Conservation (phyloP, 257 asterid species). For the Solanum sparsipilum region DNA sequence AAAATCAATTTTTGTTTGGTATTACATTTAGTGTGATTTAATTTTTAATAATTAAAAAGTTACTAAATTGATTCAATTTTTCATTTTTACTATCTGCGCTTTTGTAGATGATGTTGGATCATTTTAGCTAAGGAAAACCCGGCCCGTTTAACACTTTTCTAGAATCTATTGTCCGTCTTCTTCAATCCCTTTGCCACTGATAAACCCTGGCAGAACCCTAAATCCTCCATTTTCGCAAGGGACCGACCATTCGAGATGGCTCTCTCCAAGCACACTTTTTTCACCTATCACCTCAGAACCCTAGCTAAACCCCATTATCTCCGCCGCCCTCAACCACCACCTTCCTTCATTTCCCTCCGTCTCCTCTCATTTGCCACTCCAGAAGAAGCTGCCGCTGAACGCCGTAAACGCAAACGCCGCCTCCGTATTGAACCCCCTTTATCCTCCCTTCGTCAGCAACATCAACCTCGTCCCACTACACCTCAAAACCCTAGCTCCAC, state of each 20-base stretch:
- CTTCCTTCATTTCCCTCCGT: constrained; percentile 34
- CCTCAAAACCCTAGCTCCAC: constrained; percentile 18
- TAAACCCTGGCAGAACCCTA: constrained; percentile 9
- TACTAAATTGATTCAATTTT: too few species aligned
- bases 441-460: constrained; percentile 58
- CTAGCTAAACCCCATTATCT: constrained; percentile 22
- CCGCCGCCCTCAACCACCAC: constrained; percentile 25
- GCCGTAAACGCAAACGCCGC: constrained; percentile 82
- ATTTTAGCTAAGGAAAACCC: not conserved
- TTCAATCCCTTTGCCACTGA: not conserved
- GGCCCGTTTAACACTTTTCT: not conserved
- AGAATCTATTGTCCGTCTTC: not conserved
- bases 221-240: not conserved
- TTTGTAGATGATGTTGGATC: too few species aligned
- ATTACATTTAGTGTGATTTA: too few species aligned
- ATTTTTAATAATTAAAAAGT: too few species aligned
- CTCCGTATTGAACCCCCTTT: constrained; percentile 80
- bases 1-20: too few species aligned
- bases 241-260: constrained; percentile 29
- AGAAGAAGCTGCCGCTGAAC: constrained; percentile 93
- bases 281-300: constrained; percentile 42
- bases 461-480: constrained; percentile 28
- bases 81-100: too few species aligned
- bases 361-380: constrained; percentile 84
- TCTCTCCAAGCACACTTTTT: constrained; percentile 49